Evolutionary conservation across 2,329 filamentous ascomycete species (phyloP), one percentile per base, ranked within the genome.

Genomic region (Trichoderma polysporum): DNA sequence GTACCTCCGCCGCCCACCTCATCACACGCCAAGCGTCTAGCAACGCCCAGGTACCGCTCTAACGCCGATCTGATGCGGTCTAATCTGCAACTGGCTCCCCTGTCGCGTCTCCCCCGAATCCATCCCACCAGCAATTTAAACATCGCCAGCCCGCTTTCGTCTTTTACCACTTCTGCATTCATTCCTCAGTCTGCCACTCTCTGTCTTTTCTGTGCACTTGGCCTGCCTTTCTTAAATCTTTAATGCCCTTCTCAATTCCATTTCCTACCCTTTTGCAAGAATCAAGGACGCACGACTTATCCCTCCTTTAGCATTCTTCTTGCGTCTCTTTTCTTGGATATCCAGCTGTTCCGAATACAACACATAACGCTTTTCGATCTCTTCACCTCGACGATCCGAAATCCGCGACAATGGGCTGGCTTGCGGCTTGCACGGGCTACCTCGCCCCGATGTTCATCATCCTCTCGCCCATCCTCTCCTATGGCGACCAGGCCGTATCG

Each of bases 361-460:
- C 27, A 56, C 19, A 17, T 19, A 22, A 27, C 13, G 6, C 29
- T 45, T 17, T 5, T 13, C 35, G 47, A n/a, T 6, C 4, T n/a
- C 6, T 4, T 52, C 17, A 8, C 49, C 9, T 7, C 47, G 27
- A 45, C n/a, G 19, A 45, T 1, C n/a, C 29, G 10, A 29, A 25
- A 12, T 27, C 37, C 35, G 50, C 50, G 8, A 41, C 76, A 78
- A 77, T 78, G 75, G 71, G 71, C 58, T 84, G 82, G 78, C 72
- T 86, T 66, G 80, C 80, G 57, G 75, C 79, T 53, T 70, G 87
- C 68, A 82, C 85, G 75, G 85, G 84, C 79, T 83, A 84, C 73
- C 76, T 87, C 69, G 87, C 88, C 76, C 88, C 88, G 25, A 76
- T 88, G 65, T 90, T 90, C 74, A 82, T 90, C 69, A 81, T 89